phyloP scores from a whole-genome alignment of 495 filamentous ascomycete genomes.

The Elaphomyces granulatus region DNA sequence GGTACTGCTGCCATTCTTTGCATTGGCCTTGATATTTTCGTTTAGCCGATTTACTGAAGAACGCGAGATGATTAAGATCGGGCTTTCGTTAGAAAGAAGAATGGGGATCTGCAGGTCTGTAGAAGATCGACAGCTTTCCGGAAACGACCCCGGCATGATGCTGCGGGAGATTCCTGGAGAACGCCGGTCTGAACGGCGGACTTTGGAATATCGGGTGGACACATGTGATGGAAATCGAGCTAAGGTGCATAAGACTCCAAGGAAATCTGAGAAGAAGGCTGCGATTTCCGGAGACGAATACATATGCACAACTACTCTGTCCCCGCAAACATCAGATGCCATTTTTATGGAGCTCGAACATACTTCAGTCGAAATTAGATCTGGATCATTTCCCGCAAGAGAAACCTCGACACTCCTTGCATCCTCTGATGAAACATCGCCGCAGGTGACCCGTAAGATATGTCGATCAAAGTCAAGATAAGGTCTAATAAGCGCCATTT shows the following conservation, averaged over 20 bases:
- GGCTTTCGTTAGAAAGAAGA: conserved; percentile 78
- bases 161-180: conserved; percentile 18
- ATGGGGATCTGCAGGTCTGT: conserved; percentile 37
- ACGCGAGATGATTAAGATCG: conserved; percentile 69
- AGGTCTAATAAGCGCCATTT: conserved; percentile 69
- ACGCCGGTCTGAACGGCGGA: conserved; percentile 3
- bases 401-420: conserved; percentile 33
- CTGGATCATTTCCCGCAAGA: conserved; percentile 44
- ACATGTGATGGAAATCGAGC: conserved; percentile 58
- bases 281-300: conserved; percentile 52
- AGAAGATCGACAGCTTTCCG: conserved; percentile 22
- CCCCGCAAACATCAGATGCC: conserved; percentile 63
- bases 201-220: conserved; percentile 47
- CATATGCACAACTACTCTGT: conserved; percentile 49
- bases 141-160: conserved; percentile 42
- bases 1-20: conserved; percentile 15
- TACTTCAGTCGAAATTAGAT: conserved; percentile 30
- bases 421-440: conserved; percentile 10
- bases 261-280: conserved; percentile 54
- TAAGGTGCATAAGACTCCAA: conserved; percentile 65
- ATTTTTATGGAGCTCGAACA: conserved; percentile 19
- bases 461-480: conserved; percentile 47
- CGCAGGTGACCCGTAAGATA: conserved; percentile 36
- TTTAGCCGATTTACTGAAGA: conserved; percentile 71
- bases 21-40: conserved; percentile 42